Evolutionary conservation across 768 basidiomycete genomes (phyloP), one percentile per base, ranked within the genome.

Genomic region (Gymnopilus dilepis): DNA sequence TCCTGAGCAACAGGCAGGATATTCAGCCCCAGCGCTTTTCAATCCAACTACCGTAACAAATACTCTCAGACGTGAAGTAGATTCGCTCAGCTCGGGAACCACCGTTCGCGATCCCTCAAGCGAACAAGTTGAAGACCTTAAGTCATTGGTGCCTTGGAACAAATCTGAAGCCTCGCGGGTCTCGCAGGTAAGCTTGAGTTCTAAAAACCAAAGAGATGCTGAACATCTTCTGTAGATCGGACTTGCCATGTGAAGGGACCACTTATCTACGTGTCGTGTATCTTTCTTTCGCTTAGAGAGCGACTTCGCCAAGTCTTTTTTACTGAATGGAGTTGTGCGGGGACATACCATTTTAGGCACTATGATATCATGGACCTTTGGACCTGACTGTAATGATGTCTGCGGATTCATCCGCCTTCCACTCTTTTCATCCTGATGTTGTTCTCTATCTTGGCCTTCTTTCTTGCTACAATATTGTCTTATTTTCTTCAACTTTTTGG

Each of bases 401-500:
- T 15, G n/a, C n/a, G n/a, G n/a, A n/a, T n/a, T n/a, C n/a, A 42
- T 24, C 9, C 26, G 26, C 43, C 43, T 47, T 26, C 13, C 24
- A 24, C 22, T 31, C 17, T 8, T n/a, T 31, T 45, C 43, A 38
- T 31, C n/a, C 28, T 50, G 6, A 56, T 61, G 38, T 31, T 61
- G 13, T 59, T 51, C 40, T 28, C 51, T 6, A 19, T 52, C 47
- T 22, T 60, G 31, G 55, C 53, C 22, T 43, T 59, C n/a, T 50
- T 50, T 31, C 26, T 51, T 26, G 31, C 56, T 26, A 28, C 62
- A 9, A 5, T 12, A 19, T 3, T 56, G 21, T 48, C 60, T 12
- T 59, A 56, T 48, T 13, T 63, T 19, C 0, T 37, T 21, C 59
- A 37, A n/a, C 45, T 54, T 33, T 50, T 63, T 51, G 63, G 56